These are phyloP conservation scores for Monosporascus sp. DNA, from an alignment of 2,329 filamentous ascomycete species.

Conservation along the genomic window DNA sequence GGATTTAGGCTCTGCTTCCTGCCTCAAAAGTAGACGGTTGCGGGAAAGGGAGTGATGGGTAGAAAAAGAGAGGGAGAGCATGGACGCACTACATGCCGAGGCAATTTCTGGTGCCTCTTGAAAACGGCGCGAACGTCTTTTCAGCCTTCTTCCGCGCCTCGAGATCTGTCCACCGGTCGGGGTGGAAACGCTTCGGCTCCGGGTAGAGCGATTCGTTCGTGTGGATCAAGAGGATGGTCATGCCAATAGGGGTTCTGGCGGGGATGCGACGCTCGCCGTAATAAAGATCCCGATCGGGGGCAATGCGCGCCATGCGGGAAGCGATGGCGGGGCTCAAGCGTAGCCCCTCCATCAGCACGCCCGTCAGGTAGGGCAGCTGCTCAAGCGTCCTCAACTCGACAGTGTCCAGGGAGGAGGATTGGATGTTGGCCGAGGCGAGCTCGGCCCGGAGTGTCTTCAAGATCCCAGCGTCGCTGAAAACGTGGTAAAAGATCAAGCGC, in stretches of 20 bases:
- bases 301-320: conserved; percentile 35
- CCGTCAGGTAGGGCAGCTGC: conserved; percentile 33
- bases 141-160: too few relatives aligned
- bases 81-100: conserved; percentile 22
- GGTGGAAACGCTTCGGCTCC: conserved; percentile 14
- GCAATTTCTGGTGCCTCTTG: conserved; percentile 14
- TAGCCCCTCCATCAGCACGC: conserved; percentile 39
- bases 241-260: conserved; percentile 21
- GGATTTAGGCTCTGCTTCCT: too few relatives aligned
- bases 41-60: too few relatives aligned
- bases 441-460: background rate
- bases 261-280: conserved; percentile 19
- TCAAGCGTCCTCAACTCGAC: conserved; percentile 6
- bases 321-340: conserved; percentile 36
- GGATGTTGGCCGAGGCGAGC: background rate
- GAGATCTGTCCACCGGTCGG: conserved; percentile 21
- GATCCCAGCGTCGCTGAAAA: background rate
- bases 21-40: too few relatives aligned
- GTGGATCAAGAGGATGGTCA: conserved; percentile 20
- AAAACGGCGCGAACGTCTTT: conserved; percentile 19
- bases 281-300: conserved; percentile 23
- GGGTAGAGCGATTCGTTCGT: conserved; percentile 16
- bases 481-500: conserved; percentile 4
- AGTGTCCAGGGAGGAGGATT: background rate
- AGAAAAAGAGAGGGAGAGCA: too few relatives aligned